These are phyloP conservation scores for Yueomyces sinensis DNA, from an alignment of 805 yeast genomes.

Conservation along the genomic window DNA sequence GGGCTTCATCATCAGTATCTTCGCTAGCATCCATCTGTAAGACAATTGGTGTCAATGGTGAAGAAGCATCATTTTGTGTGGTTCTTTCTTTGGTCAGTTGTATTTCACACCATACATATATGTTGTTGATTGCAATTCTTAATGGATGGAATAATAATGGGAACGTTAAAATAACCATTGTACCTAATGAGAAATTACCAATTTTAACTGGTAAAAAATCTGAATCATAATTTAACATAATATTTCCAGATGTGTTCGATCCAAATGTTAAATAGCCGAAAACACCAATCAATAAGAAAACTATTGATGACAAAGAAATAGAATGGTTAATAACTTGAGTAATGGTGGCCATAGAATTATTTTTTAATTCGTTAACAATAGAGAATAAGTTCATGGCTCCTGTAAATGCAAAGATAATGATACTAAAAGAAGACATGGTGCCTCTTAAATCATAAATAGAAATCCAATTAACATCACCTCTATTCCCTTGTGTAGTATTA, in stretches of 20 bases:
- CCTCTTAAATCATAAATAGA: conserved; percentile 32
- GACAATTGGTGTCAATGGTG: conserved; percentile 7
- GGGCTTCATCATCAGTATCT: conserved; percentile 4
- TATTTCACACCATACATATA: conserved; percentile 34
- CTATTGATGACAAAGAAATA: conserved; percentile 36
- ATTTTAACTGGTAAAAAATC: conserved; percentile 25
- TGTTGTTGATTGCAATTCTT: conserved; percentile 58
- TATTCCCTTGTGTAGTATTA: conserved; percentile 23
- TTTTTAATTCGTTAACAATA: conserved; percentile 54
- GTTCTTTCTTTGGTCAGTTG: conserved; percentile 3
- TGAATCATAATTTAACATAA: conserved; percentile 51
- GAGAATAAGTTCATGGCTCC: conserved; percentile 75
- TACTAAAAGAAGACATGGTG: conserved; percentile 51
- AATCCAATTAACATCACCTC: conserved; percentile 31
- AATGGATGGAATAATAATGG: conserved; percentile 78
- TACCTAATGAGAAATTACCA: conserved; percentile 50
- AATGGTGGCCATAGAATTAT: conserved; percentile 37
- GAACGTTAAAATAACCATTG: conserved; percentile 64
- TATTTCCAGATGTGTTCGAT: conserved; percentile 48
- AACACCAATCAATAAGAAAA: conserved; percentile 54
- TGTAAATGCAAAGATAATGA: conserved; percentile 67
- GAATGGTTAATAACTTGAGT: conserved; percentile 33
- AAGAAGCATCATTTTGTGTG: not conserved
- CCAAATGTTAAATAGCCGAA: conserved; percentile 69
- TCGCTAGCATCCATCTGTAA: conserved; percentile 1